Conservation (phyloP, 179 eudicot species). For the Beta corolliflora region DNA sequence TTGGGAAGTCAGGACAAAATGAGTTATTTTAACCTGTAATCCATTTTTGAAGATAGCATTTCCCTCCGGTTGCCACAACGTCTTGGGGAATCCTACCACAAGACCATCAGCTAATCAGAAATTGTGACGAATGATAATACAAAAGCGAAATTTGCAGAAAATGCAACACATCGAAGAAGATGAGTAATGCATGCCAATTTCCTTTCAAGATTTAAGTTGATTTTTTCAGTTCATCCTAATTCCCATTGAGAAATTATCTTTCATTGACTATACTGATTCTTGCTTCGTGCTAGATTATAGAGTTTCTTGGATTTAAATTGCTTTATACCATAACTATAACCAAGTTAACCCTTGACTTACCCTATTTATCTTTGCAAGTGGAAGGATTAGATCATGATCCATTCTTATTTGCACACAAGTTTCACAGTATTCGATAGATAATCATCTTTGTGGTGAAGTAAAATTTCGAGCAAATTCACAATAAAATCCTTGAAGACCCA, state of each 20-base stretch:
- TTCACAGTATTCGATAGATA: not conserved
- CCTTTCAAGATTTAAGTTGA: not conserved
- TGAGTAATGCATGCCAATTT: not conserved
- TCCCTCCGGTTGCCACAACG: slow-evolving; percentile 93
- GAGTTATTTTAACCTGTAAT: slow-evolving; percentile 56
- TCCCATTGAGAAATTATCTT: not conserved
- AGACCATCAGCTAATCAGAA: slow-evolving; percentile 20
- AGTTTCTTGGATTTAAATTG: not conserved
- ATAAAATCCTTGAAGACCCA: not conserved
- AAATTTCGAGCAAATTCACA: not conserved
- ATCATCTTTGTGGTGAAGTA: not conserved
- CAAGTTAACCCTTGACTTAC: not conserved
- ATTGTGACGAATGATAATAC: not conserved
- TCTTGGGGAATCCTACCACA: slow-evolving; percentile 89
- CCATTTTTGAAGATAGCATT: slow-evolving; percentile 80
- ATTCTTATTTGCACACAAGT: not conserved
- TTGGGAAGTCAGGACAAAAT: not conserved
- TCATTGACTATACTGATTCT: not conserved
- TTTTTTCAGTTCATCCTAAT: not conserved
- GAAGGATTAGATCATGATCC: not conserved
- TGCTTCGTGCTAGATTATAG: not conserved
- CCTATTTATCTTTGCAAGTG: not conserved
- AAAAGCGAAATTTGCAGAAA: not conserved
- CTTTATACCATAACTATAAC: not conserved
- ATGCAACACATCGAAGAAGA: not conserved